These are phyloP conservation scores for Macrotyloma uniflorum DNA, from an alignment of 306 rosid species.

Conservation along the genomic window DNA sequence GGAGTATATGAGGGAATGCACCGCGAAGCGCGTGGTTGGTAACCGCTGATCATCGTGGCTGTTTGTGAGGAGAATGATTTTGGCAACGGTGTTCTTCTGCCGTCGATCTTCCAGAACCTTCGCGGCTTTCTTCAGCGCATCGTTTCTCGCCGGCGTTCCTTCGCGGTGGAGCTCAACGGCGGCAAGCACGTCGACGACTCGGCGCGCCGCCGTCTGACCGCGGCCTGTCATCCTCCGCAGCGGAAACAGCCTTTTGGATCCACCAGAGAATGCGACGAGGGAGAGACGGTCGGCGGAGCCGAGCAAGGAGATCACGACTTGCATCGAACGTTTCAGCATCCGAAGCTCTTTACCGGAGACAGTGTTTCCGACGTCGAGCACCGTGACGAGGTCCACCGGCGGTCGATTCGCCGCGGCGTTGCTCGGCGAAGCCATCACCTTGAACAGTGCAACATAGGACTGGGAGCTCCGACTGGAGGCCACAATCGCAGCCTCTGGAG, in stretches of 20 bases:
- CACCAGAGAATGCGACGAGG: slow-evolving; percentile 68
- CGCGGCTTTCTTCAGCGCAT: slow-evolving; percentile 82
- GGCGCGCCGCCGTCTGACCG: slow-evolving; percentile 66
- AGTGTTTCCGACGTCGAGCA: slow-evolving; percentile 60
- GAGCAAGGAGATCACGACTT: slow-evolving; percentile 69
- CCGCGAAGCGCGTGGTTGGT: slow-evolving; percentile 58
- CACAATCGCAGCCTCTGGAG: slow-evolving; percentile 72
- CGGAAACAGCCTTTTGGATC: slow-evolving; percentile 76
- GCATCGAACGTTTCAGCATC: slow-evolving; percentile 70
- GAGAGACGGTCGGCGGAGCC: slow-evolving; percentile 78
- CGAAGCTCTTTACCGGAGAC: slow-evolving; percentile 51
- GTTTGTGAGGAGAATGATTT: slow-evolving; percentile 62
- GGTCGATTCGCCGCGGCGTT: slow-evolving; percentile 45
- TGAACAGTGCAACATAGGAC: slow-evolving; percentile 62
- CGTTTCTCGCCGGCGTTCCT: slow-evolving; percentile 52
- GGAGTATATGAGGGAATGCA: slow-evolving; percentile 37
- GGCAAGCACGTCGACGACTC: slow-evolving; percentile 40
- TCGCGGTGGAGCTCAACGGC: slow-evolving; percentile 42
- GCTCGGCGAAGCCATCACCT: slow-evolving; percentile 57
- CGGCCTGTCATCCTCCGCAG: slow-evolving; percentile 66
- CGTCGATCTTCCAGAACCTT: slow-evolving; percentile 90
- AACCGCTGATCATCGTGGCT: slow-evolving; percentile 29
- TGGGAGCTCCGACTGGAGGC: slow-evolving; percentile 61
- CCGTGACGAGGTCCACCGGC: slow-evolving; percentile 75
- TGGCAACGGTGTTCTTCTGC: slow-evolving; percentile 66